Evolutionary conservation across 1,284 basidiomycete species (phyloP).

Genomic region (Cryptococcus floricola): DNA sequence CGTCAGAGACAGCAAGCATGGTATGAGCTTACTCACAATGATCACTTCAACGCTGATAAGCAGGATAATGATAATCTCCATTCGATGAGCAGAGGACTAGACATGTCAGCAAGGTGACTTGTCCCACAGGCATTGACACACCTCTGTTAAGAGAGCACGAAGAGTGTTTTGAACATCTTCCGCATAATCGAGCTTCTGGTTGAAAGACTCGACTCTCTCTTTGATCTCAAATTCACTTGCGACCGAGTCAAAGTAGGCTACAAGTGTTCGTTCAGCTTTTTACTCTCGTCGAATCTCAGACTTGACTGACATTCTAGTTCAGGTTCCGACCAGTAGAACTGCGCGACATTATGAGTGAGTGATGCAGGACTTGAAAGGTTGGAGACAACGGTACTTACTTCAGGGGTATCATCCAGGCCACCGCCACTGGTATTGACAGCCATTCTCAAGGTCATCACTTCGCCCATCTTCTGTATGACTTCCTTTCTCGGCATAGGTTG

Average conservation of each 20-base stretch:
- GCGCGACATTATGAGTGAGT: conserved; percentile 1
- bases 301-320: conserved; percentile 66
- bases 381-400: conserved; percentile 18
- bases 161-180: conserved; percentile 65
- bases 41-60: conserved; percentile 87
- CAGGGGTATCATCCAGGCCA: conserved; percentile 78
- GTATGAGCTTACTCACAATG: conserved; percentile 60
- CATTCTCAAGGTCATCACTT: conserved; percentile 81
- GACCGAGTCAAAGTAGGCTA: conserved; percentile 77
- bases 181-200: conserved; percentile 89
- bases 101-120: background rate
- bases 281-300: background rate
- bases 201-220: conserved; percentile 70
- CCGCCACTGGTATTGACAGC: conserved; percentile 80
- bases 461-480: conserved; percentile 81
- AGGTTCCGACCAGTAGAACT: conserved; percentile 88
- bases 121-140: conserved; percentile 32
- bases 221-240: conserved; percentile 77
- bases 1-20: background rate
- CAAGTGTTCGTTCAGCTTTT: background rate
- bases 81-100: conserved; percentile 75
- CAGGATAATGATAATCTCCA: conserved; percentile 86
- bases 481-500: conserved; percentile 72
- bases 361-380: background rate
- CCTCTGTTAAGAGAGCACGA: conserved; percentile 72